These are phyloP conservation scores for Brassica rapa DNA, from an alignment of 345 rosid species.

Conservation along the genomic window DNA sequence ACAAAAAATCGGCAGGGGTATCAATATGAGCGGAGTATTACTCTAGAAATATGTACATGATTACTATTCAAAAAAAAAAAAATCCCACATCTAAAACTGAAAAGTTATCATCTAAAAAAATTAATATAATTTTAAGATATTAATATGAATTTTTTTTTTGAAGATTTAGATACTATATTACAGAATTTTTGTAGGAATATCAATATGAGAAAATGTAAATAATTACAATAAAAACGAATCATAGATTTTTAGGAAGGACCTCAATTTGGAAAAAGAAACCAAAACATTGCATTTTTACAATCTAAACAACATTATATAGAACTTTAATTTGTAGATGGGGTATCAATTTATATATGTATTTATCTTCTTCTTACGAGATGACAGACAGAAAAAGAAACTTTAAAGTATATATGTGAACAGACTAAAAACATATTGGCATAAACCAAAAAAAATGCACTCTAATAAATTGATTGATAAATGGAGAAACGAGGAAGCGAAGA, in stretches of 20 bases:
- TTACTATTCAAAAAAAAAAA: background rate
- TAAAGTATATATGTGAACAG: background rate
- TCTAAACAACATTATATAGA: constrained; percentile 8
- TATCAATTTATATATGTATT: constrained; percentile 10
- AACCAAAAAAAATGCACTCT: constrained; percentile 8
- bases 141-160: background rate
- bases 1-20: background rate
- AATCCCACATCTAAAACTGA: background rate
- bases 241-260: background rate
- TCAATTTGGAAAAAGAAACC: background rate
- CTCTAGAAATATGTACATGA: background rate
- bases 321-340: constrained; percentile 3
- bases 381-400: background rate
- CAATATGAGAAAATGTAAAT: background rate
- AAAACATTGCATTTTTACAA: background rate
- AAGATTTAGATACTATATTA: background rate
- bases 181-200: background rate
- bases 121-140: background rate
- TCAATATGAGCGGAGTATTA: background rate
- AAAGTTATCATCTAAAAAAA: background rate
- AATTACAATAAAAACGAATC: background rate
- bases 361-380: constrained; percentile 37
- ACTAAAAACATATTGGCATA: constrained; percentile 10
- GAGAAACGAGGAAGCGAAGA: constrained; percentile 31
- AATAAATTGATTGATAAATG: constrained; percentile 24